Evolutionary conservation across 345 rosid species (phyloP), one percentile per base, ranked within the genome.

Genomic region (Boechera retrofracta): DNA sequence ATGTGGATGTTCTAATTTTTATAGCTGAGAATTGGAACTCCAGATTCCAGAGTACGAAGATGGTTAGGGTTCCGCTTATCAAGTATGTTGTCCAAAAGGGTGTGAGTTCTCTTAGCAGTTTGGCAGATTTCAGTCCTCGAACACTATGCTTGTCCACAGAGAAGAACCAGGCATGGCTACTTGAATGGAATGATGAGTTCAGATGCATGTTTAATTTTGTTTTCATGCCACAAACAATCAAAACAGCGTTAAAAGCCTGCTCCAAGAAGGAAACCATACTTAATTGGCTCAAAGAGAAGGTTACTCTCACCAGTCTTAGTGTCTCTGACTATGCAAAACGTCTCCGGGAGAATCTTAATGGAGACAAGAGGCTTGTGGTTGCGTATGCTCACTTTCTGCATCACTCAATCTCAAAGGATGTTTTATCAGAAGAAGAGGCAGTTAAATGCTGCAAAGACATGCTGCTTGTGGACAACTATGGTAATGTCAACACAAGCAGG

Each of bases 391-490:
- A 89, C 75, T 92, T 92, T 58, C 53, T 92, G 2, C 62, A 75
- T 73, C 87, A 83, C 53, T 92, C 95, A 0, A 39, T 16, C 53
- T 28, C 10, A n/a, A 48, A 38, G n/a, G 1, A 10, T 0, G 33
- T 74, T 72, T 52, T 89, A 36, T 67, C 89, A 0, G 29, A 2
- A 1, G 49, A 2, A 0, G 77, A 84, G 3, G 85, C 87, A 32
- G 4, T 1, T 11, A 0, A 7, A 9, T 71, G 85, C 51, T 84
- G 91, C 64, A 8, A 56, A 10, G 39, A 8, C 10, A 78, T 88
- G 86, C 96, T 91, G 11, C 83, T 92, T 15, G 74, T 91, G 7
- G 90, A 91, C 72, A 86, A 75, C 60, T 84, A 82, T 58, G 85
- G 93, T 1, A 0, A 5, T 57, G 83, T 84, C 10, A 62, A 11